Conservation (phyloP, 306 rosid species). For the Elaeagnus macrophylla region DNA sequence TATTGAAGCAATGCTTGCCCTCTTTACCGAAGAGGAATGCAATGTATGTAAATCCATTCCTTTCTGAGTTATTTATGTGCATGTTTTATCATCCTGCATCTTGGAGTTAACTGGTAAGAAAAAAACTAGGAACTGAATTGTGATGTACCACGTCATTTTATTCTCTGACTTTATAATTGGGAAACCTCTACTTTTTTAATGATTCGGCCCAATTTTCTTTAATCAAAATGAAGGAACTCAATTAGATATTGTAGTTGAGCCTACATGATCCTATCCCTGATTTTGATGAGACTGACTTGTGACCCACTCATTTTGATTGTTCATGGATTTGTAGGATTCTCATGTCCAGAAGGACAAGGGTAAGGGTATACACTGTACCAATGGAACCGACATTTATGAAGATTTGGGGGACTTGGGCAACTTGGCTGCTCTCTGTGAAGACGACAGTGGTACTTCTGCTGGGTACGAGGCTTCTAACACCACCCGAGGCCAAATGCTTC, state of each 20-base stretch:
- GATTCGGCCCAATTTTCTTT: too few relatives aligned
- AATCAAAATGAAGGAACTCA: too few relatives aligned
- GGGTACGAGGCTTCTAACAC: slow-evolving; percentile 4
- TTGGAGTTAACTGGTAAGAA: too few relatives aligned
- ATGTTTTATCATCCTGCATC: not conserved
- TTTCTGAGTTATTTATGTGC: not conserved
- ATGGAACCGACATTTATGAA: slow-evolving; percentile 16
- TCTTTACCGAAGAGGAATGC: slow-evolving; percentile 9
- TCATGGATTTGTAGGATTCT: slow-evolving; percentile 20
- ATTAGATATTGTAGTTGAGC: too few relatives aligned
- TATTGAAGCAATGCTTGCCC: slow-evolving; percentile 9
- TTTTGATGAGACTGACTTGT: too few relatives aligned
- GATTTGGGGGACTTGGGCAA: slow-evolving; percentile 26
- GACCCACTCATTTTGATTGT: not conserved
- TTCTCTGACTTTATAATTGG: too few relatives aligned
- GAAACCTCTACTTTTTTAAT: too few relatives aligned
- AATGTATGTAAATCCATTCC: slow-evolving; percentile 5
- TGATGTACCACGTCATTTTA: too few relatives aligned
- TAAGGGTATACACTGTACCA: not conserved
- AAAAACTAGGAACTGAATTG: too few relatives aligned
- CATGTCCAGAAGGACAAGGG: slow-evolving; percentile 4
- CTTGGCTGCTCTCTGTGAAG: slow-evolving; percentile 7
- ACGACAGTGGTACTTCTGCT: slow-evolving; percentile 1
- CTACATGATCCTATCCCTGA: too few relatives aligned
- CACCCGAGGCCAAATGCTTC: slow-evolving; percentile 15